These are phyloP conservation scores for Coniosporium apollinis DNA, from an alignment of 495 filamentous ascomycete genomes.

Conservation along the genomic window DNA sequence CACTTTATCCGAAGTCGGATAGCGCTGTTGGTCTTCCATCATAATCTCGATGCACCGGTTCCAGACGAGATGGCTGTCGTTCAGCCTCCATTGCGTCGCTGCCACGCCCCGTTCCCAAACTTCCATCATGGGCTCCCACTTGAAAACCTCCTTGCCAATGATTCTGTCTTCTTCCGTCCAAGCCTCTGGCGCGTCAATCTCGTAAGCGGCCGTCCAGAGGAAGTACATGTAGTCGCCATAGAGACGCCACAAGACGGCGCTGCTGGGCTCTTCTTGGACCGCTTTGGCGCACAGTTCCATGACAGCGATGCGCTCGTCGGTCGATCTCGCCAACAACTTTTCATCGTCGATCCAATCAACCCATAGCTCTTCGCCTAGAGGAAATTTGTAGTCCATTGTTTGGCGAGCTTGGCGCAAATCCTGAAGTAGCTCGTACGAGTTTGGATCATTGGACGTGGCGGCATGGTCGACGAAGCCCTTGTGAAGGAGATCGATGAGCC, in stretches of 20 bases:
- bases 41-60: constrained; percentile 52
- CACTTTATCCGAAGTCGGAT: constrained; percentile 39
- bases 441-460: constrained; percentile 27
- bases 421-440: constrained; percentile 39
- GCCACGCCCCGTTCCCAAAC: constrained; percentile 67
- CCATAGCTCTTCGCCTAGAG: constrained; percentile 50
- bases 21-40: constrained; percentile 42
- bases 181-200: constrained; percentile 20
- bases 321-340: constrained; percentile 38
- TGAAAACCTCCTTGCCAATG: constrained; percentile 64
- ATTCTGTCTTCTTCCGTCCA: constrained; percentile 66
- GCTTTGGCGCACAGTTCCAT: constrained; percentile 71
- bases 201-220: constrained; percentile 43
- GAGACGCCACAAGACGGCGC: constrained; percentile 69
- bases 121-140: constrained; percentile 51
- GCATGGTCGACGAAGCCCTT: constrained; percentile 37
- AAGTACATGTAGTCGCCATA: constrained; percentile 79
- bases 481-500: constrained; percentile 48
- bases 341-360: constrained; percentile 49
- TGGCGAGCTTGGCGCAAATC: constrained; percentile 47
- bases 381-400: constrained; percentile 48
- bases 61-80: constrained; percentile 82
- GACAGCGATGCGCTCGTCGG: constrained; percentile 54
- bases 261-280: constrained; percentile 65
- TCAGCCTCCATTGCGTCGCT: constrained; percentile 62